Evolutionary conservation across 2,329 filamentous ascomycete genomes (phyloP).

Genomic region (Thielaviopsis populi): DNA sequence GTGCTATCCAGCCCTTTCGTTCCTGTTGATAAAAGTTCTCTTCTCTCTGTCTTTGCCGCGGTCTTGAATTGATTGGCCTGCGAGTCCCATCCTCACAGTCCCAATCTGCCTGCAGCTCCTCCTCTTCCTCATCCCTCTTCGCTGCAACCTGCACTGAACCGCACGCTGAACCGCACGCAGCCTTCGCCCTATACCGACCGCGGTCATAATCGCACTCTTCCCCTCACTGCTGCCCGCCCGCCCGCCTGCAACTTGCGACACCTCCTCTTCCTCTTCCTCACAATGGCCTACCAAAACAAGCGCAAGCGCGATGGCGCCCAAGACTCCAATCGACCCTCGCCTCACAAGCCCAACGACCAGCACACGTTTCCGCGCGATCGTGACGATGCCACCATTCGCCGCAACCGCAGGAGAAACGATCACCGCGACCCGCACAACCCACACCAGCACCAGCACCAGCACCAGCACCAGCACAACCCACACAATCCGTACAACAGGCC

Average conservation of each 20-base stretch:
- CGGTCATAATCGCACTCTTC: not conserved
- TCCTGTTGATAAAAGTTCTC: not conserved
- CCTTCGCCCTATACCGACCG: not conserved
- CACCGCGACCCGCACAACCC: conserved; percentile 38
- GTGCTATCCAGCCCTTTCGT: not conserved
- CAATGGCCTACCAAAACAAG: conserved; percentile 47
- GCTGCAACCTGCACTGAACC: too few species aligned
- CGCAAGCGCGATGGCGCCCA: conserved; percentile 36
- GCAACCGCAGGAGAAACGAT: conserved; percentile 32
- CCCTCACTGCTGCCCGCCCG: not conserved
- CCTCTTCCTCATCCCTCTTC: too few species aligned
- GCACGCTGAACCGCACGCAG: too few species aligned
- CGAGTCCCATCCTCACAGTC: too few species aligned
- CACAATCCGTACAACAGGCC: conserved; percentile 28
- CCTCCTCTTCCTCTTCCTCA: conserved; percentile 19
- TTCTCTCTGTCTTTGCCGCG: not conserved
- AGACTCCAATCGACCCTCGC: conserved; percentile 37
- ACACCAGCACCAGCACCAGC: conserved; percentile 12
- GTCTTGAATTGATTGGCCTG: not conserved
- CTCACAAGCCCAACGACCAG: conserved; percentile 46
- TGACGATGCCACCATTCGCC: conserved; percentile 28
- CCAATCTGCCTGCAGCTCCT: too few species aligned
- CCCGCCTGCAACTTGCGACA: conserved; percentile 6
- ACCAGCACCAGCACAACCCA: conserved; percentile 24
- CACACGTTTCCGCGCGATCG: conserved; percentile 43